These are phyloP conservation scores for Fraxinus cuspidata DNA, from an alignment of 257 asterid genomes.

Conservation along the genomic window DNA sequence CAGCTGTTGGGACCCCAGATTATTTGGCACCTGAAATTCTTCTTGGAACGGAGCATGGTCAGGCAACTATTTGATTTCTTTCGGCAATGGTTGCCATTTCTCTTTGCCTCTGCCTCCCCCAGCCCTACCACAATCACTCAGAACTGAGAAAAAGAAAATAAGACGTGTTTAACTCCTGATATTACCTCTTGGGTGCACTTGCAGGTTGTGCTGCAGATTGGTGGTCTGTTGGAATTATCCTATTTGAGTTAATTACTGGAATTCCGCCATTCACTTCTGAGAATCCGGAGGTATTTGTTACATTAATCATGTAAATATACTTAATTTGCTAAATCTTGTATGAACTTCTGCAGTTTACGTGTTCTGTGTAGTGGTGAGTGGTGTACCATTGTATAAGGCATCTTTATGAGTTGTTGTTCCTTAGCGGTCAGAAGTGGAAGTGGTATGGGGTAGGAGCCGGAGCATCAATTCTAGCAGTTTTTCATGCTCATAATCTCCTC, in stretches of 20 bases:
- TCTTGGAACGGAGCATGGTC: slow-evolving; percentile 94
- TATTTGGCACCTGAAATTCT: slow-evolving; percentile 99
- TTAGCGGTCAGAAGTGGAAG: slow-evolving; percentile 1
- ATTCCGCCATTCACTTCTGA: slow-evolving; percentile 80
- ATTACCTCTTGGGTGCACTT: slow-evolving; percentile 31
- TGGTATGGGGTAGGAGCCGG: not conserved
- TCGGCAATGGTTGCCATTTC: slow-evolving; percentile 22
- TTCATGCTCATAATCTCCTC: not conserved
- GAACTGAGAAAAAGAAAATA: slow-evolving; percentile 1
- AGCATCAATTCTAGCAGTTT: not conserved
- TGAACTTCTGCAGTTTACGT: slow-evolving; percentile 9
- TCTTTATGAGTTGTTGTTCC: slow-evolving; percentile 10
- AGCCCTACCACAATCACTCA: not conserved
- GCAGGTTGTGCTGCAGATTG: slow-evolving; percentile 90
- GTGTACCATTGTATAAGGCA: not conserved
- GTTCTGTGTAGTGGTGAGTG: slow-evolving; percentile 15
- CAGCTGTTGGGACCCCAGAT: slow-evolving; percentile 99
- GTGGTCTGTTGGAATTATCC: slow-evolving; percentile 94
- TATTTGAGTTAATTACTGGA: slow-evolving; percentile 83
- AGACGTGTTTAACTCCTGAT: slow-evolving; percentile 28
- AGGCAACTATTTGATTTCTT: slow-evolving; percentile 28
- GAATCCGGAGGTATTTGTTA: slow-evolving; percentile 73
- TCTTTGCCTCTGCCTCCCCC: slow-evolving; percentile 28
- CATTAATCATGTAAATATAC: slow-evolving; percentile 18
- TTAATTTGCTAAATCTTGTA: slow-evolving; percentile 25